Evolutionary conservation across 805 yeast genomes (phyloP).

Genomic region (Zygosaccharomyces lentus): DNA sequence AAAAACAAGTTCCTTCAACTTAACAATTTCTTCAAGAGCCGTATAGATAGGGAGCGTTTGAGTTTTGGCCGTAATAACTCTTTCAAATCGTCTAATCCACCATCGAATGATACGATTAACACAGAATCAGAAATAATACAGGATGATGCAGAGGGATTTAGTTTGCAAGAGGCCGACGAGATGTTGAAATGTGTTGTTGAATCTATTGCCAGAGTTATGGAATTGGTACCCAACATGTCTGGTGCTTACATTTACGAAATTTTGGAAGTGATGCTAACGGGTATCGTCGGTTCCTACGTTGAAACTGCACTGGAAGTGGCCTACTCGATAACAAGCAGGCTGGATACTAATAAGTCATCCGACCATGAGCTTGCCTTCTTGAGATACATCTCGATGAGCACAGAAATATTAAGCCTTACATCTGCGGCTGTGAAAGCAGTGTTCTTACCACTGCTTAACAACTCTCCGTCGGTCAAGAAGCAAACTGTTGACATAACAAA

Average conservation of each 20-base stretch:
- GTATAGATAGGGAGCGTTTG: conserved; percentile 42
- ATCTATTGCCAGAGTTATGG: conserved; percentile 70
- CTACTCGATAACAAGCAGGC: conserved; percentile 43
- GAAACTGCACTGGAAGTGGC: conserved; percentile 72
- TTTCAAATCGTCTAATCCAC: conserved; percentile 6
- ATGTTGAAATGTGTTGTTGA: conserved; percentile 71
- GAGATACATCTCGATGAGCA: conserved; percentile 46
- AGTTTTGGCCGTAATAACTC: conserved; percentile 24
- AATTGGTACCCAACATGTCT: conserved; percentile 59
- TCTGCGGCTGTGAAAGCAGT: conserved; percentile 72
- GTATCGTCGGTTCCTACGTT: conserved; percentile 68
- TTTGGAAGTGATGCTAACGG: conserved; percentile 60
- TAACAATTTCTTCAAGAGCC: conserved; percentile 53
- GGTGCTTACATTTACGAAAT: conserved; percentile 61
- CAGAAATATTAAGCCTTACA: conserved; percentile 59
- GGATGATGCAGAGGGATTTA: conserved; percentile 26
- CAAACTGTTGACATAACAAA: conserved; percentile 61
- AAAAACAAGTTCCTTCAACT: conserved; percentile 47
- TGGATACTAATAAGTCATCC: conserved; percentile 29
- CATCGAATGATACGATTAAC: conserved; percentile 1
- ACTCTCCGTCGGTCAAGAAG: conserved; percentile 52
- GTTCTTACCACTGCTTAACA: conserved; percentile 67
- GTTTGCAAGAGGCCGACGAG: conserved; percentile 50
- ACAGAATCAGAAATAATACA: not conserved
- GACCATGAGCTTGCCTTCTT: conserved; percentile 46